phyloP scores from a whole-genome alignment of 2,329 filamentous ascomycete species.

The Fusarium oxysporum region DNA sequence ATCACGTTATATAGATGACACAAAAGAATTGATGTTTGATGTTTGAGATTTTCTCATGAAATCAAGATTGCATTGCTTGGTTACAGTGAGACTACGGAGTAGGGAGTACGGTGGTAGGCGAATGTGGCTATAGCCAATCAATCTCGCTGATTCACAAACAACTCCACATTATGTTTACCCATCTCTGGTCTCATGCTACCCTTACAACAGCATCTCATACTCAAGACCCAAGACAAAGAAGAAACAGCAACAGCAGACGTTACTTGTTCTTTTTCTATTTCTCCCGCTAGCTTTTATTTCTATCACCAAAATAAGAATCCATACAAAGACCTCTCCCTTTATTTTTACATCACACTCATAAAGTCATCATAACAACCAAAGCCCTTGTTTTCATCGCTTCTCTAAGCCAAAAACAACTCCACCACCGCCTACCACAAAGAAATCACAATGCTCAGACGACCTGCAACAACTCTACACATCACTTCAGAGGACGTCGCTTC shows the following conservation, averaged over 20 bases:
- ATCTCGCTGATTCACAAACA: background rate
- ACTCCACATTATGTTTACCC: constrained; percentile 22
- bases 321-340: background rate
- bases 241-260: background rate
- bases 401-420: background rate
- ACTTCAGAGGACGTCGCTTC: constrained; percentile 77
- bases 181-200: constrained; percentile 2
- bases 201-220: constrained; percentile 11
- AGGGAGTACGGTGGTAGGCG: background rate
- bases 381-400: constrained; percentile 9
- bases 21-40: constrained; percentile 6
- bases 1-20: constrained; percentile 33
- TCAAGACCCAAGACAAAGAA: background rate
- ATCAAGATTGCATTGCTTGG: background rate
- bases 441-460: constrained; percentile 70
- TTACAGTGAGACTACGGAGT: background rate
- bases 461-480: constrained; percentile 74
- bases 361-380: constrained; percentile 4
- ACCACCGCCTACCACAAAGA: background rate
- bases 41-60: background rate
- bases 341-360: background rate
- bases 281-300: background rate
- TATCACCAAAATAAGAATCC: background rate
- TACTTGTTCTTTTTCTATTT: background rate
- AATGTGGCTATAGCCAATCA: constrained; percentile 10